A percentile compares a stretch with the other conserved stretches of the same genome.
These are phyloP conservation scores for Aspergillus viridinutans DNA, from an alignment of 2,329 filamentous ascomycete genomes.

Conservation along the genomic window DNA sequence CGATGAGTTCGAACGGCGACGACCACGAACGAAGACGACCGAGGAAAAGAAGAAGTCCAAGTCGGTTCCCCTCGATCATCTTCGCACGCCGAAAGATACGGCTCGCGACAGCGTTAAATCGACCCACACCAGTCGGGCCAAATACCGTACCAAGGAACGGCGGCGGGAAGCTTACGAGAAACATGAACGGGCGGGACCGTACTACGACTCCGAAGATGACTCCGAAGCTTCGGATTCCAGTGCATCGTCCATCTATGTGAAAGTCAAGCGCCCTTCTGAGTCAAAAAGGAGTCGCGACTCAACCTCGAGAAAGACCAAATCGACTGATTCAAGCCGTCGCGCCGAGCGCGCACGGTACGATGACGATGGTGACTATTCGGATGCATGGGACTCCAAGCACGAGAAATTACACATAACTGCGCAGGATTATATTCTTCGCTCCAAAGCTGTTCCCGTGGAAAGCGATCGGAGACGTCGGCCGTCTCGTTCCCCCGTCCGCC, in stretches of 20 bases:
- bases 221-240: conserved; percentile 32
- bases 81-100: conserved; percentile 29
- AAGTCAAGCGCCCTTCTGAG: conserved; percentile 18
- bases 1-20: conserved; percentile 33
- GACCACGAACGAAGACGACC: conserved; percentile 25
- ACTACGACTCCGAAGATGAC: conserved; percentile 30
- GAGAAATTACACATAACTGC: conserved; percentile 28
- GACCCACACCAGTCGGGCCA: conserved; percentile 32
- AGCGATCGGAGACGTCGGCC: conserved; percentile 22
- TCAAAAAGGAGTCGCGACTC: conserved; percentile 20
- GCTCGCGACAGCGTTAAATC: conserved; percentile 29
- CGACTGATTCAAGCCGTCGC: conserved; percentile 19
- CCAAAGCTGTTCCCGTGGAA: conserved; percentile 22
- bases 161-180: conserved; percentile 40
- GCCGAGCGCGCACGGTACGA: conserved; percentile 19
- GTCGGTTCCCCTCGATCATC: conserved; percentile 20
- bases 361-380: conserved; percentile 23
- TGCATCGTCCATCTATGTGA: conserved; percentile 15
- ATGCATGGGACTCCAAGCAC: conserved; percentile 29
- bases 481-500: conserved; percentile 31
- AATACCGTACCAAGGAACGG: conserved; percentile 41
- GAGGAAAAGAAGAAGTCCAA: conserved; percentile 39
- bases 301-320: conserved; percentile 17
- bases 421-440: conserved; percentile 38
- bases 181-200: conserved; percentile 26